phyloP scores from a whole-genome alignment of 345 rosid genomes.

The Gossypium longicalyx region DNA sequence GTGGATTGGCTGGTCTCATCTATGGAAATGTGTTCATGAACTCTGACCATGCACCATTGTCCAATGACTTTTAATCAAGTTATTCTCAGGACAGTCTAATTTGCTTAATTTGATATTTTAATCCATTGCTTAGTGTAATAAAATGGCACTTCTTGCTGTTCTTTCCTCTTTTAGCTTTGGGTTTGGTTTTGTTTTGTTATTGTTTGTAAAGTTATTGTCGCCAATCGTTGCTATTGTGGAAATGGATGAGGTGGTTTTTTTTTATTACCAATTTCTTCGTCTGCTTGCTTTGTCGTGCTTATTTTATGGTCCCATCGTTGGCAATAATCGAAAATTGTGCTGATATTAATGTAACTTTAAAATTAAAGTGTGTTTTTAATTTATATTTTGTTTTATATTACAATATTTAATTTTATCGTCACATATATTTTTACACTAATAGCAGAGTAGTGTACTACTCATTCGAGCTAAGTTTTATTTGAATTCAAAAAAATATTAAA shows the following conservation, averaged over 20 bases:
- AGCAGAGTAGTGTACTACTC: accelerated
- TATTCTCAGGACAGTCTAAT: no score
- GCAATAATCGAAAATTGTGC: background rate
- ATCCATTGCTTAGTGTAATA: constrained; percentile 5
- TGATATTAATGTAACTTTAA: background rate
- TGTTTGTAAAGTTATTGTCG: constrained; percentile 7
- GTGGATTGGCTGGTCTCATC: constrained; percentile 76
- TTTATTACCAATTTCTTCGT: background rate
- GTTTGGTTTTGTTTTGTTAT: background rate
- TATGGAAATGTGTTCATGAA: constrained; percentile 63
- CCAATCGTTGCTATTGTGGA: background rate
- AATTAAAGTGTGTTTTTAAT: no score
- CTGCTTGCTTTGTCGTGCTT: background rate
- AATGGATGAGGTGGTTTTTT: background rate
- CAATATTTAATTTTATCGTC: no score
- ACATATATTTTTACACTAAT: no score
- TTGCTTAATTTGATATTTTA: background rate
- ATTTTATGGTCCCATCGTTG: background rate
- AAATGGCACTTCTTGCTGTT: background rate
- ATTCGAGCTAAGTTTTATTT: accelerated
- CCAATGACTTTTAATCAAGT: constrained; percentile 37
- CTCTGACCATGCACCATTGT: constrained; percentile 49
- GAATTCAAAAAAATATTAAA: no score
- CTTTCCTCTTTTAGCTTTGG: constrained; percentile 1
- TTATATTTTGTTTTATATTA: accelerated